phyloP scores from a whole-genome alignment of 2,329 filamentous ascomycete genomes.

The Cladorrhinum sp. region DNA sequence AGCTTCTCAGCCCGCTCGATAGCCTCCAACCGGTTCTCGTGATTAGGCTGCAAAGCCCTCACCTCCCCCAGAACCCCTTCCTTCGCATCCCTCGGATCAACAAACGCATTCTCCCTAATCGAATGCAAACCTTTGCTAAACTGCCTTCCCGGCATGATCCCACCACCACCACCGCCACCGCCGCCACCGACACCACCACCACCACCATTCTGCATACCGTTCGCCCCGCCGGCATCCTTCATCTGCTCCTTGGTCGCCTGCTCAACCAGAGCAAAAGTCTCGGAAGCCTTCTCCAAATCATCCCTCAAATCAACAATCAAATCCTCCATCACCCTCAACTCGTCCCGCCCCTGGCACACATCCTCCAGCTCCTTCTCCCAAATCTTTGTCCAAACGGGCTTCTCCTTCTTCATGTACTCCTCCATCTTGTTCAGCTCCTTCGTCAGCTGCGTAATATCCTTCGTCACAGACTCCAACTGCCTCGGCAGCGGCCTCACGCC shows the following conservation, averaged over 20 bases:
- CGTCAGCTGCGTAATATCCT: constrained; percentile 77
- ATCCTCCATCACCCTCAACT: constrained; percentile 95
- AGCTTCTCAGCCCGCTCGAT: constrained; percentile 96
- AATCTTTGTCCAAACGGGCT: constrained; percentile 97
- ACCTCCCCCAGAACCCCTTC: constrained; percentile 92
- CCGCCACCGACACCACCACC: not conserved
- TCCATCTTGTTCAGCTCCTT: constrained; percentile 92
- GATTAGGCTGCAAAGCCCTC: constrained; percentile 87
- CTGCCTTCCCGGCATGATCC: constrained; percentile 34
- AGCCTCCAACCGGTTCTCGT: constrained; percentile 87
- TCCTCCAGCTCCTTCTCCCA: constrained; percentile 98
- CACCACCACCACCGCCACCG: constrained; percentile 29
- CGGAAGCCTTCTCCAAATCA: constrained; percentile 88
- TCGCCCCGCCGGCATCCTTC: constrained; percentile 64
- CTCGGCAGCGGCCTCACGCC: constrained; percentile 88
- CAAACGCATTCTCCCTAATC: constrained; percentile 43
- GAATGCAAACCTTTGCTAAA: constrained; percentile 56
- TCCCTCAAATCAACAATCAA: constrained; percentile 88
- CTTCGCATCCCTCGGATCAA: constrained; percentile 78
- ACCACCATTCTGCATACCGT: constrained; percentile 43
- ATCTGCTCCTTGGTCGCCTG: constrained; percentile 98
- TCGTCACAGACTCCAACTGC: constrained; percentile 83
- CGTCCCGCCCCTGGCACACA: constrained; percentile 91
- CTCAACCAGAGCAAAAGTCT: constrained; percentile 93
- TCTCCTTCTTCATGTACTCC: constrained; percentile 86